These are phyloP conservation scores for Kickxella alabastrina DNA, from an alignment of 192 early-diverging fungal genomes.

Conservation along the genomic window DNA sequence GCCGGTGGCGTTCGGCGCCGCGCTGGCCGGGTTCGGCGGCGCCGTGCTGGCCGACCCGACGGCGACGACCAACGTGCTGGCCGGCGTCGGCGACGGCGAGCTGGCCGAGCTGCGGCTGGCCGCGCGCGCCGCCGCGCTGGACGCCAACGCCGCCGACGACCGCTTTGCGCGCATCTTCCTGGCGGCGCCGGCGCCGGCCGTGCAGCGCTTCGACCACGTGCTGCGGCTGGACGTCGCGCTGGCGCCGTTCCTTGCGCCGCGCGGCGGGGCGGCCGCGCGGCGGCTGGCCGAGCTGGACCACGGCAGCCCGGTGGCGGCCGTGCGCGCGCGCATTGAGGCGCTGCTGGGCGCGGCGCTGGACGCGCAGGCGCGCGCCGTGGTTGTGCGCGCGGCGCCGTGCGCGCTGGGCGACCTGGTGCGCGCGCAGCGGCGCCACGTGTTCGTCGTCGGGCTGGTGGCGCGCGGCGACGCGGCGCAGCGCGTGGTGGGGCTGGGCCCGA, in stretches of 20 bases:
- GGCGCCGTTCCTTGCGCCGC: constrained; percentile 16
- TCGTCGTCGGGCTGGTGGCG: constrained; percentile 67
- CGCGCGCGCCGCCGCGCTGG: constrained; percentile 26
- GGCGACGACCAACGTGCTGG: constrained; percentile 79
- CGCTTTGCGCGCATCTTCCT: constrained; percentile 34
- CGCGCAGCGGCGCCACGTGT: constrained; percentile 40
- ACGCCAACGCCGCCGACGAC: constrained; percentile 12
- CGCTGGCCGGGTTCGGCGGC: constrained; percentile 54
- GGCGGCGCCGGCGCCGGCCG: too few species aligned
- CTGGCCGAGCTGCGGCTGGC: constrained; percentile 58
- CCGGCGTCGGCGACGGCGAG: constrained; percentile 59
- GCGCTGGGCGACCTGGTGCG: constrained; percentile 39
- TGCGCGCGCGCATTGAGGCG: constrained; percentile 15
- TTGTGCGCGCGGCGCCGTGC: constrained; percentile 50
- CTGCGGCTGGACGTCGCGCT: constrained; percentile 38
- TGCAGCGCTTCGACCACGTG: constrained; percentile 32
- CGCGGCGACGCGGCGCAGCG: constrained; percentile 63
- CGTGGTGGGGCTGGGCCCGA: constrained; percentile 84
- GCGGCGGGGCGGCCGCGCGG: constrained; percentile 7
- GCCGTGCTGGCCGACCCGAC: constrained; percentile 83
- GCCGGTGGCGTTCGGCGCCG: constrained; percentile 23
- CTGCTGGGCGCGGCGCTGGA: constrained; percentile 23
- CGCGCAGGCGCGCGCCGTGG: constrained; percentile 20
- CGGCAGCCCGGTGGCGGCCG: constrained; percentile 23
- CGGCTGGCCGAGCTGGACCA: constrained; percentile 23